These are phyloP conservation scores for Cyphellophora europaea DNA, from an alignment of 2,329 filamentous ascomycete genomes.

Conservation along the genomic window DNA sequence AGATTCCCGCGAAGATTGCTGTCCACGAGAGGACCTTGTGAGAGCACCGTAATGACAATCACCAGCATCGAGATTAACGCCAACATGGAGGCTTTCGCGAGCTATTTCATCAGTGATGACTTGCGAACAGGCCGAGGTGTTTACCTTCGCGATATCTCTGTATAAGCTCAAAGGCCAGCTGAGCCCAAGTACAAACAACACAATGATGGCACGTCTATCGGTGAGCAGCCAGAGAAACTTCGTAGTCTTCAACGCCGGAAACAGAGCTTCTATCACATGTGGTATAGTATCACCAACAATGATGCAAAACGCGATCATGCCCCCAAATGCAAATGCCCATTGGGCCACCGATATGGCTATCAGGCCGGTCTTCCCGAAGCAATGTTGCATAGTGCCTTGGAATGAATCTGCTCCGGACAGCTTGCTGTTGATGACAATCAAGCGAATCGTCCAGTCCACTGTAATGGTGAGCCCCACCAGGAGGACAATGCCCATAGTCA, in stretches of 20 bases:
- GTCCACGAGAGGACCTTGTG: conserved; percentile 70
- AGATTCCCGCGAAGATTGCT: conserved; percentile 63
- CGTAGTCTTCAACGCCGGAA: conserved; percentile 62
- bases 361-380: conserved; percentile 79
- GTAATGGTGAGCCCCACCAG: conserved; percentile 70
- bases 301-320: conserved; percentile 96
- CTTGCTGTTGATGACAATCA: conserved; percentile 97
- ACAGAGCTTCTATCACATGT: conserved; percentile 73
- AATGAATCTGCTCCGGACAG: conserved; percentile 88
- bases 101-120: conserved; percentile 41
- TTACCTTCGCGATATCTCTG: conserved; percentile 90
- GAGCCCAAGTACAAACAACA: conserved; percentile 74
- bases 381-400: conserved; percentile 90
- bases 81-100: conserved; percentile 91
- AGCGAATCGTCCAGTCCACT: conserved; percentile 93
- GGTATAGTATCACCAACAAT: conserved; percentile 96
- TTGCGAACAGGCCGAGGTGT: conserved; percentile 15
- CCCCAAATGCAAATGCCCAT: conserved; percentile 97
- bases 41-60: conserved; percentile 79
- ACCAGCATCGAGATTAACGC: conserved; percentile 87
- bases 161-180: conserved; percentile 91
- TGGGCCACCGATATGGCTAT: conserved; percentile 87
- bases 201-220: conserved; percentile 72
- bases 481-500: conserved; percentile 69
- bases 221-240: conserved; percentile 75